Evolutionary conservation across 202 grass and related monocot species (phyloP), one percentile per base, ranked within the genome.

Genomic region (Tripidium arundinaceum): DNA sequence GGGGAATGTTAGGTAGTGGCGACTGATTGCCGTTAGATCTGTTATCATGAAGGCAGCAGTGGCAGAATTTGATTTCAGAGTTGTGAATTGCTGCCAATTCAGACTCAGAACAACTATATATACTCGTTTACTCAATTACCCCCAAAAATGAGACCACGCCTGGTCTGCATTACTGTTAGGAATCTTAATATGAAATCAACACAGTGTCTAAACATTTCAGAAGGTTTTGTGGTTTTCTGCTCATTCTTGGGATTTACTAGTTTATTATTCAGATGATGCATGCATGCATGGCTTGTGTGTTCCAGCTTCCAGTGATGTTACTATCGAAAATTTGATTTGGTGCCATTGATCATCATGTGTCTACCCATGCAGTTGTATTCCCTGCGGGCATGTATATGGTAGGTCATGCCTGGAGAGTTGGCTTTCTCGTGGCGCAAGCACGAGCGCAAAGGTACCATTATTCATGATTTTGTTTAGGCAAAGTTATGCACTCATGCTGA

Each of bases 21-120:
- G 47, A 50, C 18, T 50, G 15, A 8, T 14, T n/a, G 47, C 16
- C 16, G 18, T 94, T 14, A 94, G 50, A 55, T 55, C 7, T 24
- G 8, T 57, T 57, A 21, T 24, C 50, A 57, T 25, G 54, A 21
- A 25, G 10, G 54, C 21, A 25, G 21, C 21, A 58, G 8, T 25
- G 0, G 54, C 21, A 58, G 0, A 11, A 25, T 58, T 58, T 58
- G 21, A 21, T 58, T 57, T 24, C 8, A 1, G 8, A 58, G 19
- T 24, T 10, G 54, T 58, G 3, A 58, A 58, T 11, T 58, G 47
- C 47, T 21, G 49, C 7, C 22, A 59, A 59, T 59, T 59, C 22
- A 59, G 9, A 5, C 55, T 57, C 21, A 24, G 1, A 24, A 57
- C 52, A 2, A 50, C 47, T 50, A 19, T 19, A 50, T 22, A n/a